Base-by-base conservation (phyloP, 2,329 filamentous ascomycete species). In the Arthrobotrys conoides region DNA sequence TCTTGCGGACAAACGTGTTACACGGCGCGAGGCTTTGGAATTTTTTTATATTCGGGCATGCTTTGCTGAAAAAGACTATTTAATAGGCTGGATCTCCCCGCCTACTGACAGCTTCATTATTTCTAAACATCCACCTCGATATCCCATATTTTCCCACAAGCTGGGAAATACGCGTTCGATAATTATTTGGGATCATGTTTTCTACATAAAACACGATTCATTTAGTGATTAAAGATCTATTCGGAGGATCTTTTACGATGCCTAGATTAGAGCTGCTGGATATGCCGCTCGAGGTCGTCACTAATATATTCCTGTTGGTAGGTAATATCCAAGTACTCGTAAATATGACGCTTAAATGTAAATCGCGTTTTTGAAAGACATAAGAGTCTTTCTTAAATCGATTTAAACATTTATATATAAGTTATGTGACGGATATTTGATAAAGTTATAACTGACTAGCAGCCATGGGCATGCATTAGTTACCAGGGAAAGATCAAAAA, bases 401-500 rank as follows among this genome's bases (percentile, higher is more conserved):
- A 36, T 36, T 2, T 36, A 8, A 12, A 8, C 4, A 36, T 36
- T 36, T 36, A 12, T 30, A 6, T 36, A 12, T 30, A 6, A 30
- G 3, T 30, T 30, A 30, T 30, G 9, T 36, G 1, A 36, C 8
- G 9, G 33, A 36, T 36, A 3, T 12, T 12, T 36, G 9, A 36
- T 36, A 12, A 9, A 9, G 9, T 18, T 18, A 5, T 3, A 8
- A 18, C 51, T 55, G 33, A 55, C 51, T 2, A 10, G 22, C 6
- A 18, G n/a, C 8, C 33, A 14, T 10, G 27, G 30, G 8, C 1
- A 38, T 22, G 2, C 18, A 38, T 36, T 22, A 76, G 71, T n/a
- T 76, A 65, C 57, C 55, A 3, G 41, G 30, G 0, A 5, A 46
- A 44, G 24, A 67, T 30, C 38, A 71, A 20, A 76, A 71, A 48